Percentiles rank a stretch among this genome's conserved stretches.
These are phyloP conservation scores for Verticillium albo-atrum DNA, from an alignment of 2,329 filamentous ascomycete genomes.

Conservation along the genomic window DNA sequence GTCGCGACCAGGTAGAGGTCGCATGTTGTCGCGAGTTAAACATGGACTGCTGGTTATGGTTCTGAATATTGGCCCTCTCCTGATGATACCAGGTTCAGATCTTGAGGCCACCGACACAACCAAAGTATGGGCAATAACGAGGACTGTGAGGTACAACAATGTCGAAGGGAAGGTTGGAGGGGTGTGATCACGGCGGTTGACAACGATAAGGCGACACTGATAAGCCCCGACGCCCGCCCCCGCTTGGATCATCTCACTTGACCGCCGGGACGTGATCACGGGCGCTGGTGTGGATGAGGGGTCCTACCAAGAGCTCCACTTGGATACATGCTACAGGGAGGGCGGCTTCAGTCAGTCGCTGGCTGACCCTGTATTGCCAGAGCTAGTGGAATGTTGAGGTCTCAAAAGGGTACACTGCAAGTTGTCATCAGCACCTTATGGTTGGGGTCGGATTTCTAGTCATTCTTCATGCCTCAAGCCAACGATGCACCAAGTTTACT, in stretches of 20 bases:
- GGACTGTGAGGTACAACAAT: neutral
- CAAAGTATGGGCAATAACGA: neutral
- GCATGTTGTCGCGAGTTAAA: slow-evolving; percentile 26
- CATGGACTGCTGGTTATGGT: slow-evolving; percentile 1
- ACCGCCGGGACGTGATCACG: neutral
- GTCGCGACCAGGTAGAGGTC: slow-evolving; percentile 41
- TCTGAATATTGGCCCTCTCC: neutral
- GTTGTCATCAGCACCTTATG: too few species aligned
- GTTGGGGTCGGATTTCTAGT: too few species aligned
- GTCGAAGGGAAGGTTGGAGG: neutral
- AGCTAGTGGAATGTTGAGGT: too few species aligned
- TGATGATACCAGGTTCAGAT: neutral
- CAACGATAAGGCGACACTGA: neutral
- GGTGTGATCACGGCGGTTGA: neutral
- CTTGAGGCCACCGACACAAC: neutral
- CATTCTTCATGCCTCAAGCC: too few species aligned
- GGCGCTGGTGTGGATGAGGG: neutral
- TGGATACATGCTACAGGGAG: neutral
- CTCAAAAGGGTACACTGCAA: too few species aligned
- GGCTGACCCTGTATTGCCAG: too few species aligned
- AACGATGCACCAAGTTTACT: too few species aligned
- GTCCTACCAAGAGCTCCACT: neutral
- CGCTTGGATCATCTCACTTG: neutral
- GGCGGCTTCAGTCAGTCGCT: too few species aligned
- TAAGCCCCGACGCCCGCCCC: neutral